Conservation (phyloP, 164 flowering plant genomes). For the Aristolochia californica region DNA sequence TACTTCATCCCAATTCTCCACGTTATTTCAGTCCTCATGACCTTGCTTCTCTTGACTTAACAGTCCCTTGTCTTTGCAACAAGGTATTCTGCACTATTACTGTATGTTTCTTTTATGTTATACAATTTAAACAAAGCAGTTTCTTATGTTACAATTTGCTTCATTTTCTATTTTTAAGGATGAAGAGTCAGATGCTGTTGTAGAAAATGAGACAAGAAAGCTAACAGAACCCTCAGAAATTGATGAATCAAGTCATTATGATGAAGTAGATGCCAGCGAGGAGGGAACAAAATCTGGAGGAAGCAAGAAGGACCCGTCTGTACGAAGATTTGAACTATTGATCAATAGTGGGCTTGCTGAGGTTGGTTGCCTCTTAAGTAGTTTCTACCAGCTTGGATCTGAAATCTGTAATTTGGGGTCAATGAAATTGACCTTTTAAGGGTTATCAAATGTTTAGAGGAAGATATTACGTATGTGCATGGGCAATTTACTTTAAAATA, state of each 20-base stretch:
- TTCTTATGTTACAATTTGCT: neutral
- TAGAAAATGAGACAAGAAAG: conserved; percentile 10
- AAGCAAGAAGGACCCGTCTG: conserved; percentile 76
- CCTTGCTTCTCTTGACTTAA: conserved; percentile 39
- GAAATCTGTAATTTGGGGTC: no score
- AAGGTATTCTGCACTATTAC: conserved; percentile 25
- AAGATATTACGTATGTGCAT: no score
- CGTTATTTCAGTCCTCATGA: conserved; percentile 77
- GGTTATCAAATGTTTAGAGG: no score
- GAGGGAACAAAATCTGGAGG: conserved; percentile 29
- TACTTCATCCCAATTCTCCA: conserved; percentile 75
- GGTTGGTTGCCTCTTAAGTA: conserved; percentile 32
- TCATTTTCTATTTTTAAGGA: conserved; percentile 18
- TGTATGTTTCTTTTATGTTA: neutral
- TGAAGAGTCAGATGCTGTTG: conserved; percentile 21
- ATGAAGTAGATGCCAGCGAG: conserved; percentile 13
- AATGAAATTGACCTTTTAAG: no score
- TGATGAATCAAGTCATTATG: conserved; percentile 19
- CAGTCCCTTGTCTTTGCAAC: conserved; percentile 51
- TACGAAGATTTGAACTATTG: conserved; percentile 71
- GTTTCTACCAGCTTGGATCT: no score
- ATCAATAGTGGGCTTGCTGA: conserved; percentile 85
- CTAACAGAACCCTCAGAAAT: conserved; percentile 13
- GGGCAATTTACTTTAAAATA: no score
- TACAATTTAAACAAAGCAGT: neutral